phyloP scores from a whole-genome alignment of 371 early-diverging fungal genomes.

The Mortierella polycephala region DNA sequence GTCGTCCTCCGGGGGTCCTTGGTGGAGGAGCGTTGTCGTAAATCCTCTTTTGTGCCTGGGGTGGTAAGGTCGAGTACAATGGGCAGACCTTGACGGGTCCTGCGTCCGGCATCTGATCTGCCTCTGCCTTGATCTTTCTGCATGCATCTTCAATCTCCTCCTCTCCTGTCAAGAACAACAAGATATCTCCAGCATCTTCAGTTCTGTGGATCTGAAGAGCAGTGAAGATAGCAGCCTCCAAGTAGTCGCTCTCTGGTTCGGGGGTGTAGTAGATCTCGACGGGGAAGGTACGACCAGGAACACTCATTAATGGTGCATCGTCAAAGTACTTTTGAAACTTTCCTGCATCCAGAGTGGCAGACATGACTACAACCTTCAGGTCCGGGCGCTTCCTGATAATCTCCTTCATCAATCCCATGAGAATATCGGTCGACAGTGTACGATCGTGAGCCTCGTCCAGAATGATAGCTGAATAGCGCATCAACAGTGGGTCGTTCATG shows the following conservation, averaged over 20 bases:
- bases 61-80: conserved; percentile 94
- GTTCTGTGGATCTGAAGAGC: conserved; percentile 92
- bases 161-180: conserved; percentile 94
- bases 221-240: conserved; percentile 91
- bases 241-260: conserved; percentile 89
- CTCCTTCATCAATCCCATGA: conserved; percentile 95
- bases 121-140: conserved; percentile 71
- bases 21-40: conserved; percentile 90
- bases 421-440: conserved; percentile 94
- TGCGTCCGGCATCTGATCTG: conserved; percentile 66
- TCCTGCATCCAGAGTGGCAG: conserved; percentile 96
- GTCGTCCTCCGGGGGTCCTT: conserved; percentile 75
- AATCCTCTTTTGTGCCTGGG: conserved; percentile 90
- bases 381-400: conserved; percentile 71
- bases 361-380: conserved; percentile 96
- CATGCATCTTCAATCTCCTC: conserved; percentile 89
- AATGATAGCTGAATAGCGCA: conserved; percentile 90
- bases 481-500: conserved; percentile 91
- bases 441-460: conserved; percentile 99
- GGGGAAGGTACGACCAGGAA: conserved; percentile 92
- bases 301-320: conserved; percentile 68
- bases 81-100: conserved; percentile 75
- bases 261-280: conserved; percentile 88
- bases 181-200: conserved; percentile 88
- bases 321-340: conserved; percentile 92